Evolutionary conservation across 805 yeast genomes (phyloP).

Genomic region (Candida sithepensis): DNA sequence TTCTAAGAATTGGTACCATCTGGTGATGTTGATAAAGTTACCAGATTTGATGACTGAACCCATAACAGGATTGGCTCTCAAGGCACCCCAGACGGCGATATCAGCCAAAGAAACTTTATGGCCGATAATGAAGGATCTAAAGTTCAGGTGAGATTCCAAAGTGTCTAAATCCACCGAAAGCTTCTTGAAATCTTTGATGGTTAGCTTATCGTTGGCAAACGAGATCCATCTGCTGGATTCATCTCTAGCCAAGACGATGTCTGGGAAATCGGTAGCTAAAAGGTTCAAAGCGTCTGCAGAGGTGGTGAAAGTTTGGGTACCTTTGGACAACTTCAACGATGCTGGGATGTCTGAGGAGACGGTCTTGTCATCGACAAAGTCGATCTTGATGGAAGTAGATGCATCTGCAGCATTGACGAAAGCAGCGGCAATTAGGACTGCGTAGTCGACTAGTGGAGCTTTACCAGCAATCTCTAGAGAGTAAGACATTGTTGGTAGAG

Average conservation of each 20-base stretch:
- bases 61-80: conserved; percentile 90
- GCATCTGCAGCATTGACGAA: conserved; percentile 49
- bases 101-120: conserved; percentile 72
- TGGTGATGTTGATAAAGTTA: conserved; percentile 78
- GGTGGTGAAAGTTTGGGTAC: conserved; percentile 40
- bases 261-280: conserved; percentile 52
- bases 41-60: conserved; percentile 86
- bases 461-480: conserved; percentile 74
- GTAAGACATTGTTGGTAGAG: conserved; percentile 27
- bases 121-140: conserved; percentile 76
- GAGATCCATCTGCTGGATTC: conserved; percentile 60
- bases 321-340: conserved; percentile 41
- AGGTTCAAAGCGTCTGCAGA: conserved; percentile 44
- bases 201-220: conserved; percentile 63
- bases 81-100: conserved; percentile 87
- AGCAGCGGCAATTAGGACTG: conserved; percentile 73
- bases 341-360: conserved; percentile 40
- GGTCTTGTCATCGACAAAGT: conserved; percentile 70
- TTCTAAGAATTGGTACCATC: conserved; percentile 87
- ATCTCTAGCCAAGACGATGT: conserved; percentile 33
- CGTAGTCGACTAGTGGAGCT: conserved; percentile 79
- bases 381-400: conserved; percentile 52
- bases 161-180: conserved; percentile 73
- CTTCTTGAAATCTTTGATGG: conserved; percentile 85
- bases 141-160: conserved; percentile 78